Evolutionary conservation across 129 eudicot genomes (phyloP).

Genomic region (Heracleum sosnowskyi): DNA sequence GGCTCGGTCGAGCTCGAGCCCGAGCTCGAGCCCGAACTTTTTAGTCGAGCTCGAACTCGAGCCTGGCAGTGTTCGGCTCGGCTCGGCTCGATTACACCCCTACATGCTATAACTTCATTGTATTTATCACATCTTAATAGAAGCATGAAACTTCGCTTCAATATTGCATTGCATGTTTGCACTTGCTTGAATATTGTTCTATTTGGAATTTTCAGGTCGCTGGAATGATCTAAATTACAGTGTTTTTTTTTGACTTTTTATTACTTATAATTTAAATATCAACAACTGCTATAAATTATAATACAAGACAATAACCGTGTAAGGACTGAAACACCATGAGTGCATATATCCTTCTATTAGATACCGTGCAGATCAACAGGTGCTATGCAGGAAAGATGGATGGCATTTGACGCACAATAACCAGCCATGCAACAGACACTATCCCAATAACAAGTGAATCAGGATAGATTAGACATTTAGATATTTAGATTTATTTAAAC

Average conservation of each 20-base stretch:
- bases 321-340: neutral
- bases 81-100: no score
- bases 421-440: neutral
- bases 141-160: neutral
- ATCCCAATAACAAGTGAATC: neutral
- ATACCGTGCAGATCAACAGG: neutral
- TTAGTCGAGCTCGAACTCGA: no score
- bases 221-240: neutral
- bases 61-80: no score
- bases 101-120: neutral
- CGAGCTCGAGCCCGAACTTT: no score
- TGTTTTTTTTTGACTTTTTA: neutral
- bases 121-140: neutral
- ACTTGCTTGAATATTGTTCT: neutral
- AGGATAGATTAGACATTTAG: neutral
- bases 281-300: neutral
- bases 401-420: no score
- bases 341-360: no score
- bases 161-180: neutral
- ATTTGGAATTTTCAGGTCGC: neutral
- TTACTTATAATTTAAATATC: neutral
- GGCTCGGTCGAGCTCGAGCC: no score
- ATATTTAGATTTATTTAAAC: neutral
- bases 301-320: neutral
- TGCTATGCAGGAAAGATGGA: neutral